These are phyloP conservation scores for Aspergillus mulundensis DNA, from an alignment of 495 filamentous ascomycete species.

Conservation along the genomic window DNA sequence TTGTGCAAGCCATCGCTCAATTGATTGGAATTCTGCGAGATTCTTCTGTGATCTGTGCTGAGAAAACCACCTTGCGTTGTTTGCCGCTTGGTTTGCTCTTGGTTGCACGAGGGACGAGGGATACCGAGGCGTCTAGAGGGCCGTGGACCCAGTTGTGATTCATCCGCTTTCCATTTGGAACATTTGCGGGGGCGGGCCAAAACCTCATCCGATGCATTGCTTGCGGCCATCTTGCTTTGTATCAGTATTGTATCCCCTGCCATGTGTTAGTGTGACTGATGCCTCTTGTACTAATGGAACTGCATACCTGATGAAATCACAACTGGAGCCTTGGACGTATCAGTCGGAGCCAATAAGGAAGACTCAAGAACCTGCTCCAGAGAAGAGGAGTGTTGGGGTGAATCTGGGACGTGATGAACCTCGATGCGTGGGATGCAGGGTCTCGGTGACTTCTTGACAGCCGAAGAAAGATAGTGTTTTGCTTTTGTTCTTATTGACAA, in stretches of 20 bases:
- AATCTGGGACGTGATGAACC: not conserved
- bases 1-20: not conserved
- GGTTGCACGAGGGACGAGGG: not conserved
- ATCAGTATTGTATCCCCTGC: not conserved
- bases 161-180: not conserved
- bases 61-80: not conserved
- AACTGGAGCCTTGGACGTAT: not conserved
- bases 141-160: not conserved
- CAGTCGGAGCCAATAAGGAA: not conserved
- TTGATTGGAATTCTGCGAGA: not conserved
- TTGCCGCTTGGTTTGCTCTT: too few species aligned
- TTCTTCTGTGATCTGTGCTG: not conserved
- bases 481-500: not conserved
- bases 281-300: not conserved
- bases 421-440: not conserved
- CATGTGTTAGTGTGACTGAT: not conserved
- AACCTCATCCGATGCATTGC: constrained; percentile 12
- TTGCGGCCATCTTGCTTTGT: not conserved
- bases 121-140: not conserved
- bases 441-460: too few species aligned
- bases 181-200: constrained; percentile 1
- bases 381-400: not conserved
- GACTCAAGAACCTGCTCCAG: not conserved
- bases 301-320: not conserved
- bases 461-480: not conserved